phyloP scores from a whole-genome alignment of 345 rosid genomes.

The Pseudoturritis turrita region DNA sequence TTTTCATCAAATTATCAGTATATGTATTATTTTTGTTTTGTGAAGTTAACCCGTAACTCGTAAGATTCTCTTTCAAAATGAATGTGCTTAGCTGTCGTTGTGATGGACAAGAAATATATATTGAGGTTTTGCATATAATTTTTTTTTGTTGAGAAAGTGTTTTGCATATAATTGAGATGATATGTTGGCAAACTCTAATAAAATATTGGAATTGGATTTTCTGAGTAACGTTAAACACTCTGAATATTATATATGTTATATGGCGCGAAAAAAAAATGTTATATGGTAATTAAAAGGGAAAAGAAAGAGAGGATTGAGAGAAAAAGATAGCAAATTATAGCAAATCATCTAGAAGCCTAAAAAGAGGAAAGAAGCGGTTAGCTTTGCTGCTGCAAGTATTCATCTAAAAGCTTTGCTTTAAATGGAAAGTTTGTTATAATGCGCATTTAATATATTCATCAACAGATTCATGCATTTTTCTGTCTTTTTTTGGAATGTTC shows the following conservation, averaged over 20 bases:
- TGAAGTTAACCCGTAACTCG: background rate
- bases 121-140: no score
- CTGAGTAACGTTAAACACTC: background rate
- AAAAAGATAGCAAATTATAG: background rate
- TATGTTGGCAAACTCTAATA: no score
- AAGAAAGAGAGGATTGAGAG: background rate
- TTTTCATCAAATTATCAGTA: no score
- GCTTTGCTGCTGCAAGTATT: conserved; percentile 25
- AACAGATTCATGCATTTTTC: background rate
- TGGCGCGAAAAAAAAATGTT: no score
- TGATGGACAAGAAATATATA: background rate
- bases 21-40: background rate
- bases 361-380: conserved; percentile 12
- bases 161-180: no score
- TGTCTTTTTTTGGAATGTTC: no score
- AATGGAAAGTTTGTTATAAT: conserved; percentile 16
- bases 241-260: background rate
- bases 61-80: conserved; percentile 8
- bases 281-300: no score
- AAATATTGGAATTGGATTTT: background rate
- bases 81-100: conserved; percentile 1
- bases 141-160: no score
- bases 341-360: conserved; percentile 24
- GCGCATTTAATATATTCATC: background rate
- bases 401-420: conserved; percentile 22